Percentiles rank a stretch among this genome's conserved stretches.
Evolutionary conservation across 768 basidiomycete genomes (phyloP).

Genomic region (Suillus sp.): DNA sequence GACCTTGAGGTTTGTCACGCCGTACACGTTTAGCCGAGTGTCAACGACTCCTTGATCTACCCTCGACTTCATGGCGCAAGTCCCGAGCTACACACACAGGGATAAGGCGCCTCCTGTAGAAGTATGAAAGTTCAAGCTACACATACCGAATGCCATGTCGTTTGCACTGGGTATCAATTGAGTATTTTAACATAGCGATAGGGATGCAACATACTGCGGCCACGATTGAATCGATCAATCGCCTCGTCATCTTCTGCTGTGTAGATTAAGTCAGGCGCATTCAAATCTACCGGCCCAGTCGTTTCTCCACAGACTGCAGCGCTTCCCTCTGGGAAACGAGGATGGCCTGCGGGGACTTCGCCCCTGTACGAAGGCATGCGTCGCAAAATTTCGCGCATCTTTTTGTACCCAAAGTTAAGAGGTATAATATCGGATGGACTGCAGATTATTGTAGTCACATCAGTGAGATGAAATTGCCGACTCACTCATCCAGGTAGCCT

Average conservation of each 20-base stretch:
- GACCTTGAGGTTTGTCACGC: constrained; percentile 57
- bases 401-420: constrained; percentile 33
- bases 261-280: constrained; percentile 35
- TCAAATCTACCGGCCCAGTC: constrained; percentile 24
- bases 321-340: constrained; percentile 25
- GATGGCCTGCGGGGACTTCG: constrained; percentile 27
- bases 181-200: neutral
- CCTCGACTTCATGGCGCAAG: constrained; percentile 67
- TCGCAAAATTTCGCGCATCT: constrained; percentile 30
- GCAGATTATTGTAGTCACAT: neutral
- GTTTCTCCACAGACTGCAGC: constrained; percentile 28
- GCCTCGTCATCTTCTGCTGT: constrained; percentile 38
- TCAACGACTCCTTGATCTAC: constrained; percentile 64
- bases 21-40: constrained; percentile 60
- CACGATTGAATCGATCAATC: constrained; percentile 32
- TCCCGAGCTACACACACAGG: constrained; percentile 49
- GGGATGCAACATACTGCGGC: constrained; percentile 18
- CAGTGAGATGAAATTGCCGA: neutral
- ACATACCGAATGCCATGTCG: constrained; percentile 50
- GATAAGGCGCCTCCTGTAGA: constrained; percentile 19
- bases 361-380: constrained; percentile 46
- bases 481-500: constrained; percentile 49
- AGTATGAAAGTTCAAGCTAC: neutral
- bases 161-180: constrained; percentile 32
- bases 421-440: constrained; percentile 31